A percentile compares a stretch with the other conserved stretches of the same genome.
Conservation (phyloP, 192 early-diverging fungal species). For the Backusella morwellensis region DNA sequence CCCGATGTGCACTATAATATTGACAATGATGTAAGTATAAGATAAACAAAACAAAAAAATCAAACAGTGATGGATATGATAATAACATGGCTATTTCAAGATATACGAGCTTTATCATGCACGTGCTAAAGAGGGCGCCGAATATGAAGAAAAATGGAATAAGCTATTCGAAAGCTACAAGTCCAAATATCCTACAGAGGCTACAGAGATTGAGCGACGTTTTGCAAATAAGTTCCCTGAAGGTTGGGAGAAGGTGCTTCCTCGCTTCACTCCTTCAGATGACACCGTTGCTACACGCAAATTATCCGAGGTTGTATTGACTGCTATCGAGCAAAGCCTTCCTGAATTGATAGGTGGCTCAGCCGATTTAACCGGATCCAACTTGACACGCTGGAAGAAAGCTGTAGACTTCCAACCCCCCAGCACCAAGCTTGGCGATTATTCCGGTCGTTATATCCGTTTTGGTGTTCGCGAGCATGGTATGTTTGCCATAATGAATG, state of each 20-base stretch:
- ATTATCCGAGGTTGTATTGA: slow-evolving; percentile 80
- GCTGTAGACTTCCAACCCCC: slow-evolving; percentile 90
- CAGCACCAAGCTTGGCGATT: slow-evolving; percentile 67
- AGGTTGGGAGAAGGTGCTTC: slow-evolving; percentile 68
- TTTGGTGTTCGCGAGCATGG: slow-evolving; percentile 98
- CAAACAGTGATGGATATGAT: neutral
- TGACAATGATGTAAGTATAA: slow-evolving; percentile 55
- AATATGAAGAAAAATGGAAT: slow-evolving; percentile 78
- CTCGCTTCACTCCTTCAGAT: slow-evolving; percentile 76
- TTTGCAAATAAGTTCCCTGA: slow-evolving; percentile 69
- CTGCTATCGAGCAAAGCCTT: slow-evolving; percentile 68
- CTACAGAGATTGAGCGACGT: slow-evolving; percentile 72
- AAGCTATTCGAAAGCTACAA: slow-evolving; percentile 68
- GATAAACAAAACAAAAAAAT: neutral
- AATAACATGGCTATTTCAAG: slow-evolving; percentile 24
- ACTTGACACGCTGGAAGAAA: slow-evolving; percentile 90
- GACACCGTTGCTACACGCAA: slow-evolving; percentile 82
- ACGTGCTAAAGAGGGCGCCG: slow-evolving; percentile 55
- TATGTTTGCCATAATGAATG: slow-evolving; percentile 93
- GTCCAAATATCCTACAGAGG: slow-evolving; percentile 61
- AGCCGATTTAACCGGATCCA: slow-evolving; percentile 94
- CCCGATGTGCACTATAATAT: slow-evolving; percentile 73
- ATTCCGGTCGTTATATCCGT: slow-evolving; percentile 85
- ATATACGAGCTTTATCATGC: slow-evolving; percentile 55
- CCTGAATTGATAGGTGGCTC: slow-evolving; percentile 93